phyloP scores from a whole-genome alignment of 306 rosid species.

The Bauhinia variegata region DNA sequence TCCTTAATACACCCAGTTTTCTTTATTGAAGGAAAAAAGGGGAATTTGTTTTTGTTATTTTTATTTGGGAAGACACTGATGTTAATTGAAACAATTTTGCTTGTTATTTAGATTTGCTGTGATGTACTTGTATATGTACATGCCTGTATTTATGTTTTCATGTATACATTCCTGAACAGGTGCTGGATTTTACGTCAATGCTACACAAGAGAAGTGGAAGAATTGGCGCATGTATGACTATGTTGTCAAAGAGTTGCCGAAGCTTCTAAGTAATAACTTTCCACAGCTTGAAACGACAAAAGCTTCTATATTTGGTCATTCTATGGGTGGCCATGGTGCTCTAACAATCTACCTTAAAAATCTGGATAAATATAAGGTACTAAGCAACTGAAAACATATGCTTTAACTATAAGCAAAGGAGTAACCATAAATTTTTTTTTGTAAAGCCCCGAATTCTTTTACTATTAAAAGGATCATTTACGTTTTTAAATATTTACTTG shows the following conservation, averaged over 20 bases:
- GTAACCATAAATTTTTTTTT: not conserved
- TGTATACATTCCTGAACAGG: slow-evolving; percentile 52
- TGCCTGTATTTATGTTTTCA: not conserved
- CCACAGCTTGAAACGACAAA: slow-evolving; percentile 77
- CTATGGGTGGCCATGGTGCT: slow-evolving; percentile 99
- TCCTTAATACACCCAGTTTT: not conserved
- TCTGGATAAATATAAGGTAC: slow-evolving; percentile 84
- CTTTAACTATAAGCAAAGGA: not conserved
- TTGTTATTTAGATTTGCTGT: slow-evolving; percentile 19
- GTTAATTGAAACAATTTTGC: slow-evolving; percentile 7
- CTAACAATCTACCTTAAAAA: slow-evolving; percentile 83
- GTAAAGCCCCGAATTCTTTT: slow-evolving; percentile 26
- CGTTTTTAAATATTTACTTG: not conserved
- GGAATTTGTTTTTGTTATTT: too few species aligned
- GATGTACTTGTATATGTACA: slow-evolving; percentile 10
- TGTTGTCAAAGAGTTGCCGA: slow-evolving; percentile 84
- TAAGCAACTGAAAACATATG: slow-evolving; percentile 11
- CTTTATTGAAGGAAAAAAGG: not conserved
- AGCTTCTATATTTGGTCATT: slow-evolving; percentile 91
- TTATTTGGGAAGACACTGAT: not conserved
- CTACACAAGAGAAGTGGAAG: slow-evolving; percentile 96
- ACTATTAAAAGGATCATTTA: slow-evolving; percentile 1
- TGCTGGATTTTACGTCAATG: slow-evolving; percentile 95
- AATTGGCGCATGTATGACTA: slow-evolving; percentile 98
- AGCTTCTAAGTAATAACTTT: slow-evolving; percentile 71